These are phyloP conservation scores for Biscogniauxia sp. DNA, from an alignment of 2,329 filamentous ascomycete species.

Conservation along the genomic window DNA sequence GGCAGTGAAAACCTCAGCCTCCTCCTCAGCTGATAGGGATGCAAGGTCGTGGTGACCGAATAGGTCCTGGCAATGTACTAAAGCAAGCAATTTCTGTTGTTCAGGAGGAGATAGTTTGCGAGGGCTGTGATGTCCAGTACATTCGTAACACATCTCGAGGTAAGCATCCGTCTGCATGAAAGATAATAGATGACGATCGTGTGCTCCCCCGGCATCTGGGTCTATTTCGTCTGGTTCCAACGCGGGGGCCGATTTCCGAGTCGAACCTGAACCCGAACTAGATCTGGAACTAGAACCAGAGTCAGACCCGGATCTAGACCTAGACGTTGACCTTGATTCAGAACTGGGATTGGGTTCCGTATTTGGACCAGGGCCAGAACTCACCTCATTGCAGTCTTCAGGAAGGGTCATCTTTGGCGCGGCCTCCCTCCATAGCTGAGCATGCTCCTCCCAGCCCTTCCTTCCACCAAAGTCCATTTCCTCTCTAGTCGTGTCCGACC, in stretches of 20 bases:
- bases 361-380: background rate
- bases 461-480: constrained; percentile 9
- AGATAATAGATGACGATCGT: background rate
- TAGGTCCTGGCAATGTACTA: background rate
- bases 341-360: background rate
- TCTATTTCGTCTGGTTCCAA: background rate
- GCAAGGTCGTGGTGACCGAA: background rate
- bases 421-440: constrained; percentile 6
- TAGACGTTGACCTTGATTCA: background rate
- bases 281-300: background rate
- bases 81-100: background rate
- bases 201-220: constrained; percentile 1
- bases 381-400: constrained; percentile 1
- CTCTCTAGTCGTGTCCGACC: constrained; percentile 17
- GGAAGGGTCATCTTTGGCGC: constrained; percentile 11
- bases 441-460: constrained; percentile 9
- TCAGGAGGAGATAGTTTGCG: background rate
- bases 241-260: background rate
- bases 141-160: background rate
- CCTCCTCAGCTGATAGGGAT: background rate
- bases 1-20: background rate
- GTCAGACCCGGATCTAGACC: background rate
- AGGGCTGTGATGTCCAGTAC: background rate
- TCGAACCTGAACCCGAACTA: background rate
- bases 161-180: background rate